These are phyloP conservation scores for Chloranthus sessilifolius DNA, from an alignment of 164 flowering plant genomes.

Conservation along the genomic window DNA sequence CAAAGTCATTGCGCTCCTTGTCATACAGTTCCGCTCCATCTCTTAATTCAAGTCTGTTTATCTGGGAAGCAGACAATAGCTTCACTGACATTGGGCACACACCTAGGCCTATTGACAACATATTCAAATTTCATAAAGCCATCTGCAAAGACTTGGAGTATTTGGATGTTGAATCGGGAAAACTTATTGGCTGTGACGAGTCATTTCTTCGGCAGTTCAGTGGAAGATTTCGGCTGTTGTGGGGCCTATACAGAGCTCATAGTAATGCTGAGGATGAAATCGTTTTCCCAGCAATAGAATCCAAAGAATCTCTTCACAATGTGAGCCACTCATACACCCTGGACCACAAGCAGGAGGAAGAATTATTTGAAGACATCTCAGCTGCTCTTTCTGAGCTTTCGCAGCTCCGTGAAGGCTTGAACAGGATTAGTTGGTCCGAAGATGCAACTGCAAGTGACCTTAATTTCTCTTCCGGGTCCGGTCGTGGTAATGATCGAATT, in stretches of 20 bases:
- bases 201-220: constrained; percentile 67
- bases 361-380: constrained; percentile 79
- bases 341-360: constrained; percentile 94
- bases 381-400: constrained; percentile 62
- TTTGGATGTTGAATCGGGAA: constrained; percentile 89
- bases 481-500: constrained; percentile 15
- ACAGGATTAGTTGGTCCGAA: constrained; percentile 11
- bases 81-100: constrained; percentile 34
- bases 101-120: constrained; percentile 77
- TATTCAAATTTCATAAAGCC: constrained; percentile 92
- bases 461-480: constrained; percentile 13
- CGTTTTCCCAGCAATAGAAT: constrained; percentile 92
- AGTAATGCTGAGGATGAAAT: constrained; percentile 99
- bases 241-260: constrained; percentile 93
- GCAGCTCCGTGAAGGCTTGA: constrained; percentile 44
- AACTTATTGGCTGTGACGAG: constrained; percentile 62
- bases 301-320: constrained; percentile 85
- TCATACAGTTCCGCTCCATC: constrained; percentile 74
- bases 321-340: constrained; percentile 93
- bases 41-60: constrained; percentile 81
- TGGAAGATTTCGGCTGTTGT: constrained; percentile 83
- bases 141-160: constrained; percentile 90
- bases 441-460: constrained; percentile 13
- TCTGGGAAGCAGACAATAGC: constrained; percentile 65
- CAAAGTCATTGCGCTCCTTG: constrained; percentile 67